Evolutionary conservation across 1,284 basidiomycete species (phyloP), one percentile per base, ranked within the genome.

Genomic region (Malassezia slooffiae): DNA sequence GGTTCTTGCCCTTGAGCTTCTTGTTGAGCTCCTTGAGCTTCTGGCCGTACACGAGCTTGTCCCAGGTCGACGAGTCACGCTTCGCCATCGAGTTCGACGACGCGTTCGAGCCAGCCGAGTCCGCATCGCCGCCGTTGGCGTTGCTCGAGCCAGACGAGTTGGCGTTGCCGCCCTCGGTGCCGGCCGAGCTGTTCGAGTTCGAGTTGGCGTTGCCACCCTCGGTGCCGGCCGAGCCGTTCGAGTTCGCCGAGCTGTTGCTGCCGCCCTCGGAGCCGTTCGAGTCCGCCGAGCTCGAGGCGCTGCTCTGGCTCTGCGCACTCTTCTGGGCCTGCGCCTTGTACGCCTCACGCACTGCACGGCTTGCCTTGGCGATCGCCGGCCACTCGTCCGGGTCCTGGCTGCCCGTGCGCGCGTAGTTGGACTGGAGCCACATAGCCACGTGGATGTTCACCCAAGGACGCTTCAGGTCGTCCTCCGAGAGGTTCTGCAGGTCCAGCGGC

Each of bases 361-460:
- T 46, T 3, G 41, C 37, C 4, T 17, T 24, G 20, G 50, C 46
- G 13, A 67, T 52, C 11, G 36, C 29, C 3, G 36, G 24, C 65
- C 65, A 68, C 6, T 42, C 29, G 33, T 52, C 59, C 0, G 65
- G 64, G 35, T 68, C 64, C 20, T 59, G 51, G 17, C 48, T 53
- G 1, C 50, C 51, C 5, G 62, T 58, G 4, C 65, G 38, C 1
- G 58, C 65, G 4, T 55, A 41, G 35, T 68, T 68, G 40, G 41
- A 36, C 50, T 68, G 65, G 36, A 65, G 53, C 63, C 63, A 68
- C 9, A 57, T 50, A 10, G 60, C 63, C 15, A 67, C 34, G 27
- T 68, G 65, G 20, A 68, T 57, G 34, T 68, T 68, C 37, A 68
- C 38, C 65, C 65, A 68, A 3, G 65, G 64, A 1, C 60, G 37